Percentiles rank a stretch among this genome's conserved stretches.
These are phyloP conservation scores for Pythium guiyangense DNA, from an alignment of 352 stramenopile species.

Conservation along the genomic window DNA sequence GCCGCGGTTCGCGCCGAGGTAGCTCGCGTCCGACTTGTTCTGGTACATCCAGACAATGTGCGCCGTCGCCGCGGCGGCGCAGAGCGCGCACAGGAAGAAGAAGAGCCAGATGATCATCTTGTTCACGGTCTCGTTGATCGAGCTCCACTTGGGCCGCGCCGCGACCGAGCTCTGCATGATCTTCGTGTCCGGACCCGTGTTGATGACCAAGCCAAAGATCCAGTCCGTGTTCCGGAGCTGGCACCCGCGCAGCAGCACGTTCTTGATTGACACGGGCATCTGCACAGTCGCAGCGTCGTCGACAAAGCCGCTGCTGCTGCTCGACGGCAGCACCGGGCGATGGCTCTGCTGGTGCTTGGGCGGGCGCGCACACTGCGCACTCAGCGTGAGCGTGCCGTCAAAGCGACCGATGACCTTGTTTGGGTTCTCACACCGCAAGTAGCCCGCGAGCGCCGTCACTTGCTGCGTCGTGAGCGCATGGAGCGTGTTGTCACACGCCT, in stretches of 20 bases:
- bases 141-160: too few species aligned
- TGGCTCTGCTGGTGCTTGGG: slow-evolving; percentile 9
- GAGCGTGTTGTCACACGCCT: slow-evolving; percentile 44
- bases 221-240: slow-evolving; percentile 87
- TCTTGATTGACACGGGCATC: slow-evolving; percentile 73
- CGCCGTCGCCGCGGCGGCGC: slow-evolving; percentile 43
- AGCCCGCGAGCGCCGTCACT: slow-evolving; percentile 37
- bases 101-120: slow-evolving; percentile 81
- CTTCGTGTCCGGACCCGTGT: slow-evolving; percentile 83
- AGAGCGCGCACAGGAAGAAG: slow-evolving; percentile 53
- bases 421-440: slow-evolving; percentile 64
- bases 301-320: slow-evolving; percentile 4
- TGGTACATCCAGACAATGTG: slow-evolving; percentile 59
- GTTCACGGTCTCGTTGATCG: slow-evolving; percentile 78
- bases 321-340: not conserved
- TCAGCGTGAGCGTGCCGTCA: slow-evolving; percentile 53
- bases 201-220: slow-evolving; percentile 88
- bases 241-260: slow-evolving; percentile 85
- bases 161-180: slow-evolving; percentile 78
- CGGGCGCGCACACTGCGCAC: slow-evolving; percentile 10
- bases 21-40: slow-evolving; percentile 45
- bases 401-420: slow-evolving; percentile 83
- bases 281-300: slow-evolving; percentile 19
- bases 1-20: slow-evolving; percentile 40
- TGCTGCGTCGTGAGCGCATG: slow-evolving; percentile 28